A percentile compares a stretch with the other conserved stretches of the same genome.
Evolutionary conservation across 1,284 basidiomycete species (phyloP).

Genomic region (Golubevia sp.): DNA sequence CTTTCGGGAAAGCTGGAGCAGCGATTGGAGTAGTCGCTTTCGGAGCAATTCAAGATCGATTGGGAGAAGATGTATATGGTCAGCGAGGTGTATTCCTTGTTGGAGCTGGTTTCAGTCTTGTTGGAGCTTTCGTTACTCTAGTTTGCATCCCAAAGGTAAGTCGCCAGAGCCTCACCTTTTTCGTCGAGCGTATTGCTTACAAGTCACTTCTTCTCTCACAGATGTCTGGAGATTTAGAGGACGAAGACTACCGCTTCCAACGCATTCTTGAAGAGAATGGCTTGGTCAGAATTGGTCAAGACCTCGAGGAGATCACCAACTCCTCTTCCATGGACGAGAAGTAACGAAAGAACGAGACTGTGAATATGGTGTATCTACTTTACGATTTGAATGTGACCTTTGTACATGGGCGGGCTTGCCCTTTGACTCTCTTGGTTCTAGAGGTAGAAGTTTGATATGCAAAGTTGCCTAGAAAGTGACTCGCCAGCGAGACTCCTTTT

Average conservation of each 20-base stretch:
- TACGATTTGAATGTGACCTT: too few species aligned
- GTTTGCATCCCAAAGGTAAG: conserved; percentile 31
- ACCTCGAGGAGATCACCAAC: too few species aligned
- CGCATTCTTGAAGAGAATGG: not conserved
- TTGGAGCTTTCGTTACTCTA: conserved; percentile 28
- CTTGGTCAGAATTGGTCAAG: too few species aligned
- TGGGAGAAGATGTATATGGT: conserved; percentile 27
- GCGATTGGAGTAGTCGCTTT: conserved; percentile 23
- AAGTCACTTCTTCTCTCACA: not conserved
- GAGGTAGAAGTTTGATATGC: too few species aligned
- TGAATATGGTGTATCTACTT: too few species aligned
- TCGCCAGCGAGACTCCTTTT: too few species aligned
- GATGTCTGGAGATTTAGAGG: conserved; percentile 1
- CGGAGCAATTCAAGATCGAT: conserved; percentile 25
- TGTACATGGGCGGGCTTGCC: too few species aligned
- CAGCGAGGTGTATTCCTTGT: conserved; percentile 45
- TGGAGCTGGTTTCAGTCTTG: conserved; percentile 33
- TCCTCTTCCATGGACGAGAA: too few species aligned
- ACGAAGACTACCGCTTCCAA: conserved; percentile 11
- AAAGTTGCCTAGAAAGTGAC: too few species aligned
- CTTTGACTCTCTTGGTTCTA: too few species aligned
- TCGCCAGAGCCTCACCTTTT: too few species aligned
- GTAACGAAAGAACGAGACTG: too few species aligned
- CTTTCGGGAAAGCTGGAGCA: not conserved
- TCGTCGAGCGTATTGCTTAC: not conserved